These are phyloP conservation scores for Monilinia laxa DNA, from an alignment of 2,329 filamentous ascomycete species.

Conservation along the genomic window DNA sequence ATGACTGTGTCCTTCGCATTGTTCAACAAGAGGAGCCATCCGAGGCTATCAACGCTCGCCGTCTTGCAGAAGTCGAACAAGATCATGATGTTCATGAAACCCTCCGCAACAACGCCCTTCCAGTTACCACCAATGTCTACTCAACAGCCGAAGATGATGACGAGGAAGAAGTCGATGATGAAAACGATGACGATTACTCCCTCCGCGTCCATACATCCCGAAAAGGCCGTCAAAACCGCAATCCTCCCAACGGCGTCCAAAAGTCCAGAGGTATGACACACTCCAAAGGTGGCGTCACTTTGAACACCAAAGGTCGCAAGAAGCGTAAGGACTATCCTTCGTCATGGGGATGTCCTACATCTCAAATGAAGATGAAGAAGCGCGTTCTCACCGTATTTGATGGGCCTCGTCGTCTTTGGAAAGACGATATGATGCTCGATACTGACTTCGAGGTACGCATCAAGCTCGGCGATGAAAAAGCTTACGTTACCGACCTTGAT, in stretches of 20 bases:
- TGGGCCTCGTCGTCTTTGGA: conserved; percentile 81
- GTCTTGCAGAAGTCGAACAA: conserved; percentile 64
- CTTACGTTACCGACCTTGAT: conserved; percentile 89
- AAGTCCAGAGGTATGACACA: conserved; percentile 74
- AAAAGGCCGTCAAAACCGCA: conserved; percentile 37
- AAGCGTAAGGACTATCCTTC: conserved; percentile 91
- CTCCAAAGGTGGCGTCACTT: conserved; percentile 69
- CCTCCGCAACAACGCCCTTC: conserved; percentile 57
- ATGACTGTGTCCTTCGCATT: conserved; percentile 70
- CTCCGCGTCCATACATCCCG: conserved; percentile 49
- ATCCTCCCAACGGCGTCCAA: conserved; percentile 53
- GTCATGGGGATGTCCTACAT: conserved; percentile 87
- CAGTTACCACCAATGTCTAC: conserved; percentile 46
- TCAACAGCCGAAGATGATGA: conserved; percentile 45
- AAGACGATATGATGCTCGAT: conserved; percentile 99
- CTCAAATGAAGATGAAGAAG: conserved; percentile 98
- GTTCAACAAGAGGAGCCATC: conserved; percentile 70
- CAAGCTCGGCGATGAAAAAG: conserved; percentile 60
- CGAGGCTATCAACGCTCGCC: conserved; percentile 66
- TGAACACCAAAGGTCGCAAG: conserved; percentile 69
- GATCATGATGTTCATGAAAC: conserved; percentile 62
- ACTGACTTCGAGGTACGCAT: conserved; percentile 92
- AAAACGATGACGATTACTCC: conserved; percentile 58
- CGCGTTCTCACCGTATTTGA: conserved; percentile 92
- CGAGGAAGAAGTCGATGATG: conserved; percentile 58